A percentile compares a stretch with the other conserved stretches of the same genome.
phyloP scores from a whole-genome alignment of 805 yeast species.

The Yarrowia sp. region DNA sequence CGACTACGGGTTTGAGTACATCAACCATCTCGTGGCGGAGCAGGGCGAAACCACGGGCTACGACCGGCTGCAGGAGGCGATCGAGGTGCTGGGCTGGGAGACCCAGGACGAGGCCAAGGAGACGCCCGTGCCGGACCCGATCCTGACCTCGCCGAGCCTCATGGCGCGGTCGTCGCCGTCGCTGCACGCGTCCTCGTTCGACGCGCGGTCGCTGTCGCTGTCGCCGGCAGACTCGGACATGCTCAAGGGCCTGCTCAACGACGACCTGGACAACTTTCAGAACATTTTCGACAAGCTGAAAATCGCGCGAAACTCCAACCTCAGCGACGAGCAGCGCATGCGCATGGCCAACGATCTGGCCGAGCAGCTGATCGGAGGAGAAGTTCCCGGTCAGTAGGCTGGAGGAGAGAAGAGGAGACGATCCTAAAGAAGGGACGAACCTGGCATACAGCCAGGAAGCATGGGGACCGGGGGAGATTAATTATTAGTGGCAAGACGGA shows the following conservation, averaged over 20 bases:
- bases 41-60: conserved; percentile 45
- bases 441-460: too few species aligned
- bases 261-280: conserved; percentile 47
- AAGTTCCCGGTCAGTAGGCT: background rate
- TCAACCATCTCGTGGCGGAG: conserved; percentile 41
- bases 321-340: conserved; percentile 48
- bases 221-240: conserved; percentile 36
- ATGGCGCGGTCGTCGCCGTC: conserved; percentile 22
- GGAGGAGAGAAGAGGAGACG: too few species aligned
- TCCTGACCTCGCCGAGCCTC: conserved; percentile 24
- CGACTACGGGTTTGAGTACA: conserved; percentile 47
- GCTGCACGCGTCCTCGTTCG: conserved; percentile 22
- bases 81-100: conserved; percentile 45
- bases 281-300: conserved; percentile 46
- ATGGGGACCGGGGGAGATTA: conserved; percentile 9
- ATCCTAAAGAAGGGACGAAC: too few species aligned
- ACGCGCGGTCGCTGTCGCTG: conserved; percentile 26
- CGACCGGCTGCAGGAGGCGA: conserved; percentile 46
- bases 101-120: conserved; percentile 40
- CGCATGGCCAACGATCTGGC: conserved; percentile 50
- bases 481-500: background rate
- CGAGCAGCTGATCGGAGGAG: conserved; percentile 45
- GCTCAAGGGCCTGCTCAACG: conserved; percentile 33
- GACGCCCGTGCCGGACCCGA: conserved; percentile 21
- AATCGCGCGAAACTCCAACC: conserved; percentile 44